Conservation (phyloP, 2,329 filamentous ascomycete species). For the Venturia effusa region DNA sequence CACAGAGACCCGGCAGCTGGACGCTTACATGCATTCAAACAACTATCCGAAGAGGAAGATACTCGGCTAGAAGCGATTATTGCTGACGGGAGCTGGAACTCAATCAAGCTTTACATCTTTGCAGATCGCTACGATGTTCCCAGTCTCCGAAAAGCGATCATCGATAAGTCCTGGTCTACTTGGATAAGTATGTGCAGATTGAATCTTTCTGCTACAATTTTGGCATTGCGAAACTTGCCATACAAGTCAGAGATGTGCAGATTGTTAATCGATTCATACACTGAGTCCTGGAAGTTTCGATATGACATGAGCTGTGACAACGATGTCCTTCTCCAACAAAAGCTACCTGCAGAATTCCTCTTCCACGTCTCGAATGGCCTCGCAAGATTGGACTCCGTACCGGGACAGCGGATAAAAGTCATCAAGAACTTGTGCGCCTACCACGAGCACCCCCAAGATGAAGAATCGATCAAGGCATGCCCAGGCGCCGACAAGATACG, state of each 20-base stretch:
- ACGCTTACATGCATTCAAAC: no score
- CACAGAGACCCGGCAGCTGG: no score
- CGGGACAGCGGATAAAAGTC: neutral
- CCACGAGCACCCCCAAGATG: neutral
- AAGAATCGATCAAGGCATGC: neutral
- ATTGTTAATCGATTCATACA: neutral
- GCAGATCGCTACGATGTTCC: constrained; percentile 1
- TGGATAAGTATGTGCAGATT: no score
- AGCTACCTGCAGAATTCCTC: neutral
- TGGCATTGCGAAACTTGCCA: neutral
- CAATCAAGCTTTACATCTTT: neutral
- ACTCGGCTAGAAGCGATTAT: neutral
- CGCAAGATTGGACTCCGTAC: no score
- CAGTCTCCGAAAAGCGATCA: neutral
- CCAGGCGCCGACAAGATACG: neutral
- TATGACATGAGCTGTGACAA: neutral
- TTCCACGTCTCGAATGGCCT: neutral
- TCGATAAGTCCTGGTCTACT: neutral
- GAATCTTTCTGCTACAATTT: neutral
- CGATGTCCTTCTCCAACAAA: neutral
- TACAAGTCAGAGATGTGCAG: neutral
- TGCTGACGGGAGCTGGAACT: neutral
- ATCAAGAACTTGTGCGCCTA: neutral
- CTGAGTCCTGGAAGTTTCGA: no score
- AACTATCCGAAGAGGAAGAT: neutral